Evolutionary conservation across 2,329 filamentous ascomycete species (phyloP), one percentile per base, ranked within the genome.

Genomic region (Penicillium aurantiogriseum): DNA sequence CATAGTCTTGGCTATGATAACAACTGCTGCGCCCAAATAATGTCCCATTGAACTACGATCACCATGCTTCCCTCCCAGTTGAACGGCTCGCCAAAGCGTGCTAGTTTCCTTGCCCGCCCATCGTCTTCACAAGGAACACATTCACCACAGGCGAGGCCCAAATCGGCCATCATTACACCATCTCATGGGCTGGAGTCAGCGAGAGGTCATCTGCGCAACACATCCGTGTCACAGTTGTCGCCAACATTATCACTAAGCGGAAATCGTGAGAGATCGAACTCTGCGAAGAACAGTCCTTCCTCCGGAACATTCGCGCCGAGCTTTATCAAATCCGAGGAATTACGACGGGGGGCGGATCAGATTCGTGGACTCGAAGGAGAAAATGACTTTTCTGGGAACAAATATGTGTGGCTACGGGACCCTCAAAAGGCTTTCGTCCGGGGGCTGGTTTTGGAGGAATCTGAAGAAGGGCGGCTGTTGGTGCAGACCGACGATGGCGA

Each of bases 341-440:
- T 90, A 74, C 83, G 86, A 64, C 80, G 80, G 51, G 78, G 78
- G 2, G 79, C 80, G 31, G 82, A 85, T 59, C 75, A 78, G 59
- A 80, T 86, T 31, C 79, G 81, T 21, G 89, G 91, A 19, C 92
- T 97, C 58, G 95, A 99, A 76, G 94, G 94, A 62, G 93, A 97
- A 71, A 97, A 97, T 74, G 94, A 99, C 81, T 97, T 99, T 75
- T 99, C 94, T 0, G 95, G 94, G 56, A 97, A 95, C 79, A 86
- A 94, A 79, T 99, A 97, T 80, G 92, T 99, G 63, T 99, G 94
- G 95, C 81, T 99, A 71, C 90, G 89, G 75, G 92, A 99, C 76
- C 82, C 90, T 1, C 85, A 92, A 69, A 83, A 84, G 54, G 94
- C 94, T 1, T 99, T 99, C 73, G 86, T 97, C 53, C 91, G 92